Evolutionary conservation across 2,329 filamentous ascomycete species (phyloP), one percentile per base, ranked within the genome.

Genomic region (Sarocladium oryzae): DNA sequence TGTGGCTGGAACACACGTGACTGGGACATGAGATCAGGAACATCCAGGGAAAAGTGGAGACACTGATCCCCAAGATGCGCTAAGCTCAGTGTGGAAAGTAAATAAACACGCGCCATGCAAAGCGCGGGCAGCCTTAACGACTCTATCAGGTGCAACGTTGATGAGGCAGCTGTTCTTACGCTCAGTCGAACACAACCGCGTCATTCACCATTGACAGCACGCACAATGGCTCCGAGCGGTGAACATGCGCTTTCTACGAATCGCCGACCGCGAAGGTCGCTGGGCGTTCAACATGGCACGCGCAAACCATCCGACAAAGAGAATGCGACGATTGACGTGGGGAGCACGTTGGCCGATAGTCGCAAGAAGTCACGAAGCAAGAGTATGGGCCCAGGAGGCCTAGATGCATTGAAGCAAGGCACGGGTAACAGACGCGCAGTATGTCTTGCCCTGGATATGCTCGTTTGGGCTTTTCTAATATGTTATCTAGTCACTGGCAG

Each of bases 371-470:
- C 86, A 53, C 84, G 93, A 57, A 96, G 92, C 70, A 97, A 96
- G 75, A 97, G 92, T 70, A 85, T 99, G 58, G 93, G 93, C 2
- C 92, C 93, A 15, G 93, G 92, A 49, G 90, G 91, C 23, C 70
- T 96, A 41, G 90, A 95, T 73, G 85, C 86, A 52, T 76, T 95
- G 51, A 90, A 86, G 66, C 79, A 85, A 62, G 80, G 79, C 40
- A 81, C 76, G 62, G 88, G 88, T 30, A 95, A 95, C 66, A 77
- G 88, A 60, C 81, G 88, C 67, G 87, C 89, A 72, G 89, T 93
- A 78, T 63, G 75, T 28, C 16, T 13, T 21, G 15, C 10, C 18
- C 10, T 28, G n/a, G n/a, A 23, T 15, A 40, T 23, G 18, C 35
- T 11, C 15, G 20, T 7, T 16, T 13, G 21, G 11, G 11, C 56